These are phyloP conservation scores for Lecanoromycetidae sp. DNA, from an alignment of 2,329 filamentous ascomycete species.

Conservation along the genomic window DNA sequence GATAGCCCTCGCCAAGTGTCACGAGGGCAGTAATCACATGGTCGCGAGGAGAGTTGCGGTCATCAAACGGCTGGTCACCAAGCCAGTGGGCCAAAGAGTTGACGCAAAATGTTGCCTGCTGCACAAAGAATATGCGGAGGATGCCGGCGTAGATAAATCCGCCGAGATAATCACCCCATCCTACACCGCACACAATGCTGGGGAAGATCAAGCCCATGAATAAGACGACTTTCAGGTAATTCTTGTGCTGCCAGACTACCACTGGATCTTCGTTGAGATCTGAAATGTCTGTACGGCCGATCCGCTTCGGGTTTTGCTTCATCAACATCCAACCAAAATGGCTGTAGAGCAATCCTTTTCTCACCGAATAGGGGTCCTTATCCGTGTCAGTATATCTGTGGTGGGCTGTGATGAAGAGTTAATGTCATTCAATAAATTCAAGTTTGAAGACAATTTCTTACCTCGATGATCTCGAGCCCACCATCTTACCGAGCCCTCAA, in stretches of 20 bases:
- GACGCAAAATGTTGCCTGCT: constrained; percentile 88
- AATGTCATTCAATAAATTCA: neutral
- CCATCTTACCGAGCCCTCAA: constrained; percentile 78
- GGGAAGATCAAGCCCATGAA: constrained; percentile 68
- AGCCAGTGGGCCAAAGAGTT: constrained; percentile 87
- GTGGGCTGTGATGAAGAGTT: constrained; percentile 68
- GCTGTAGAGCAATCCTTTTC: constrained; percentile 41
- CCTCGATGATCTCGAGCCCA: constrained; percentile 80
- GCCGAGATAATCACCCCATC: constrained; percentile 70
- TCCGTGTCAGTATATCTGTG: constrained; percentile 88
- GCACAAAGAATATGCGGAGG: constrained; percentile 76
- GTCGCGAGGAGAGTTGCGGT: constrained; percentile 81
- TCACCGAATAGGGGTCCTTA: constrained; percentile 82
- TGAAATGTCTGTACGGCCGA: constrained; percentile 76
- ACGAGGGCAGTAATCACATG: constrained; percentile 76
- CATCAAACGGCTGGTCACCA: constrained; percentile 83
- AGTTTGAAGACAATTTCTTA: neutral
- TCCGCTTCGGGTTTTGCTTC: constrained; percentile 84
- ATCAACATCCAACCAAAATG: constrained; percentile 82
- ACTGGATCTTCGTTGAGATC: constrained; percentile 78
- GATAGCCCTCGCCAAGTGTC: constrained; percentile 75
- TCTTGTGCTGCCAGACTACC: constrained; percentile 76
- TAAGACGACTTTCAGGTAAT: constrained; percentile 71
- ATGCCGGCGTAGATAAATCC: constrained; percentile 79
- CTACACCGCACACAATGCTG: constrained; percentile 59